Percentiles rank a stretch among this genome's conserved stretches.
Conservation (phyloP, 257 asterid genomes). For the Perilla frutescens region DNA sequence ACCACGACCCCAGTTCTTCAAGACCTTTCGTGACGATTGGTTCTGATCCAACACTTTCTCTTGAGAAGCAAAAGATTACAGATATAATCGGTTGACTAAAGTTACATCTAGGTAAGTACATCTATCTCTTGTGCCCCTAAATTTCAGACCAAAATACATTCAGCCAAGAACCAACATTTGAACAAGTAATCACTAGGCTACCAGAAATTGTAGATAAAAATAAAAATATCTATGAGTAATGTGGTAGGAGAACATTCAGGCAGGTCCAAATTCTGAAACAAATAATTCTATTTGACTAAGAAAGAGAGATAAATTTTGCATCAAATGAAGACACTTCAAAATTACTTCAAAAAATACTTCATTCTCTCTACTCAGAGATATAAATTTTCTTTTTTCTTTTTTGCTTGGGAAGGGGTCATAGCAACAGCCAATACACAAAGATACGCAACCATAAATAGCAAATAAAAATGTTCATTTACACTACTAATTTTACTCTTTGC, state of each 20-base stretch:
- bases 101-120: slow-evolving; percentile 15
- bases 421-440: slow-evolving; percentile 6
- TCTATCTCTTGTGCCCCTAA: neutral
- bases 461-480: no score
- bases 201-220: neutral
- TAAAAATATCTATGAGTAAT: neutral
- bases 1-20: slow-evolving; percentile 83
- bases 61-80: slow-evolving; percentile 38
- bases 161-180: neutral
- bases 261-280: no score
- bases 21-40: slow-evolving; percentile 71
- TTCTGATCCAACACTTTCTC: slow-evolving; percentile 87
- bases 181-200: neutral
- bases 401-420: no score
- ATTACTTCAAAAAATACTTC: no score
- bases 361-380: neutral
- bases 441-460: neutral
- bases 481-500: no score
- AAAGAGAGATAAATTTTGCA: no score
- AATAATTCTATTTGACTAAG: no score
- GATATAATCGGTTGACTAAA: neutral
- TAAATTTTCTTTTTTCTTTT: neutral
- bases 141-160: neutral
- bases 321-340: no score
- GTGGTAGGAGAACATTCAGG: neutral